A percentile compares a stretch with the other conserved stretches of the same genome.
phyloP scores from a whole-genome alignment of 176 grass and related monocot genomes.

The Aegilops sharonensis region DNA sequence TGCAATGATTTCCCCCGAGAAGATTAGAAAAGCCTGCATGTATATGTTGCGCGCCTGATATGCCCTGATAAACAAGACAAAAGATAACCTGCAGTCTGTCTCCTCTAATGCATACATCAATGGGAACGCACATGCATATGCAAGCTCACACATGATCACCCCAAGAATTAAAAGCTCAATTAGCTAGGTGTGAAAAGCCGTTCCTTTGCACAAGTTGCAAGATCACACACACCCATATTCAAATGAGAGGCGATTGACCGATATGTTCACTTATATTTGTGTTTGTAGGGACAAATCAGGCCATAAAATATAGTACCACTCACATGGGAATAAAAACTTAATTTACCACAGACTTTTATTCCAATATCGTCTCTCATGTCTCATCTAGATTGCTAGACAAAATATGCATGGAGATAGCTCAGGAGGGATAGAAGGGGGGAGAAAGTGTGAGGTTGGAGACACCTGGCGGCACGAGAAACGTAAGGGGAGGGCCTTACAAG shows the following conservation, averaged over 20 bases:
- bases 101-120: background rate
- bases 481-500: slow-evolving; percentile 52
- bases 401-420: slow-evolving; percentile 28
- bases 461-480: background rate
- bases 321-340: background rate
- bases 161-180: background rate
- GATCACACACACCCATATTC: background rate
- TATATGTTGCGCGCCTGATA: background rate
- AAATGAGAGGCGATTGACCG: background rate
- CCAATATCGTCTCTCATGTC: background rate
- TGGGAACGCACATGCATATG: background rate
- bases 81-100: background rate
- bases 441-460: background rate
- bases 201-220: background rate
- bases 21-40: background rate
- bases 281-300: background rate
- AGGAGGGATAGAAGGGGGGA: slow-evolving; percentile 55
- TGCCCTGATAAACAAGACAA: slow-evolving; percentile 5
- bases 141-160: background rate
- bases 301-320: background rate
- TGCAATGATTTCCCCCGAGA: slow-evolving; percentile 12
- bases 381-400: background rate
- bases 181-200: background rate
- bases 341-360: background rate
- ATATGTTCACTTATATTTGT: background rate